These are phyloP conservation scores for Paramecium pentaurelia DNA, from an alignment of 73 alveolate species.

Conservation along the genomic window DNA sequence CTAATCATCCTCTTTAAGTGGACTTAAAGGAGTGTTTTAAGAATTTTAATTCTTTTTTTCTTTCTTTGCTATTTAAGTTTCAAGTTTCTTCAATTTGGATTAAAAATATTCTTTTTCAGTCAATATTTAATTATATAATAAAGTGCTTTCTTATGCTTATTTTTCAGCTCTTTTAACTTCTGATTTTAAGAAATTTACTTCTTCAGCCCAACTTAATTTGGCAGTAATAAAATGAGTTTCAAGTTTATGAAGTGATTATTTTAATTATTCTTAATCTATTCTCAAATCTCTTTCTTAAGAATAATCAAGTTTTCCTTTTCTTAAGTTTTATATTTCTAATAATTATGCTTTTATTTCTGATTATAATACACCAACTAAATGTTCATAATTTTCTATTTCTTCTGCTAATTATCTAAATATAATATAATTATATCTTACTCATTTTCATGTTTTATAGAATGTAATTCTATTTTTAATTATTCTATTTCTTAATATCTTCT, in stretches of 20 bases:
- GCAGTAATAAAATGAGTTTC: not conserved
- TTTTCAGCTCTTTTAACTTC: conserved; percentile 43
- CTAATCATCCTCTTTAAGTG: not conserved
- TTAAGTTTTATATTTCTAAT: not conserved
- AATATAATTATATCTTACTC: not conserved
- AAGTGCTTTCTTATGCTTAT: not conserved
- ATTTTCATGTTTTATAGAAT: not conserved
- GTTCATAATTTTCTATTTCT: not conserved
- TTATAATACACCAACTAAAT: not conserved
- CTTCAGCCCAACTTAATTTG: conserved; percentile 29
- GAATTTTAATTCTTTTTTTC: not conserved
- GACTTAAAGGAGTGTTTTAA: not conserved
- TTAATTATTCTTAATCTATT: not conserved
- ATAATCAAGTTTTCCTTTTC: conserved; percentile 19
- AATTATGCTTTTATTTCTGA: not conserved
- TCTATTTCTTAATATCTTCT: not conserved
- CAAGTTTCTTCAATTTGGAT: not conserved
- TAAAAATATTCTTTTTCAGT: conserved; percentile 30
- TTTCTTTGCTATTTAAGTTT: not conserved
- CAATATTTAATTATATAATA: not conserved
- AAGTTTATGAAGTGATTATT: not conserved
- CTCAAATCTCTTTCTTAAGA: conserved; percentile 29
- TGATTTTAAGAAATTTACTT: not conserved
- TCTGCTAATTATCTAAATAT: not conserved
- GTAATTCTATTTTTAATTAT: not conserved